Evolutionary conservation across 345 rosid genomes (phyloP).

Genomic region (Odontarrhena argentea): DNA sequence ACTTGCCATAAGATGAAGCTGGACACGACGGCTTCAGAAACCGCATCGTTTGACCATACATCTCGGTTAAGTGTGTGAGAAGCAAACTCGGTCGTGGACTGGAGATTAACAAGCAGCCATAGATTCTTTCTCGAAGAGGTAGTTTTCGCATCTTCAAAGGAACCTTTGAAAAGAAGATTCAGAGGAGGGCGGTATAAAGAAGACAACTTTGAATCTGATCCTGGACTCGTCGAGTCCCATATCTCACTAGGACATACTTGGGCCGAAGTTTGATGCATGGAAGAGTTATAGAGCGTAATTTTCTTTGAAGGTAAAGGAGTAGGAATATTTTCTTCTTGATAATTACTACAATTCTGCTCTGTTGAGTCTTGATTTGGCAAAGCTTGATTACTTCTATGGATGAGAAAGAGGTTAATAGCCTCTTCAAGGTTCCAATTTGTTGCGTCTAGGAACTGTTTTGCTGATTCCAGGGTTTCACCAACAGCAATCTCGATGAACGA

Average conservation of each 20-base stretch:
- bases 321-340: background rate
- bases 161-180: conserved; percentile 68
- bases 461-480: conserved; percentile 69
- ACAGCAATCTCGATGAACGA: conserved; percentile 82
- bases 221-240: background rate
- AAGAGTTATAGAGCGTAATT: background rate
- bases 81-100: conserved; percentile 69
- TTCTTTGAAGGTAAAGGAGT: background rate
- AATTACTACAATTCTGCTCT: too few relatives aligned
- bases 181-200: conserved; percentile 73
- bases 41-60: conserved; percentile 84
- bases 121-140: conserved; percentile 60
- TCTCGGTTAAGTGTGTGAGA: conserved; percentile 86
- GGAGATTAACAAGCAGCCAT: conserved; percentile 89
- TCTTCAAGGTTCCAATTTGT: conserved; percentile 26
- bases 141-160: conserved; percentile 76
- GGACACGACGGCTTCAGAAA: conserved; percentile 62
- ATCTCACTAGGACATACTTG: background rate
- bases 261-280: background rate
- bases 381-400: background rate
- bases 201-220: conserved; percentile 36
- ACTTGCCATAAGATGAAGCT: conserved; percentile 87
- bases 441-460: conserved; percentile 65
- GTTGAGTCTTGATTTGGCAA: too few relatives aligned
- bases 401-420: conserved; percentile 27